Conservation (phyloP, 163 green algal species). For the Scenedesmus sp. region DNA sequence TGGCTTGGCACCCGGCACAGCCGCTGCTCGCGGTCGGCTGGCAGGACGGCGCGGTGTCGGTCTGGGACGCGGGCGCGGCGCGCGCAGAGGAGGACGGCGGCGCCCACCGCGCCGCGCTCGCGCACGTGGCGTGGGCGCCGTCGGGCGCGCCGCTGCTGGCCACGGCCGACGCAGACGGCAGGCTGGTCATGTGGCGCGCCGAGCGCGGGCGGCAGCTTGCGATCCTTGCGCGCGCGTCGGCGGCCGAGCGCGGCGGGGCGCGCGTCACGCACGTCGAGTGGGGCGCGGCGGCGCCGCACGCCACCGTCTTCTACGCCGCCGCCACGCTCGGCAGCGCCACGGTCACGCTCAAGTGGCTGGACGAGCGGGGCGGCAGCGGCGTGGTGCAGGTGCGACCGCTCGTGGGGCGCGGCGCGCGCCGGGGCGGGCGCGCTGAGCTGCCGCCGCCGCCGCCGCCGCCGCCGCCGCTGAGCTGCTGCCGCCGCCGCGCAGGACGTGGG, state of each 20-base stretch:
- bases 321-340: conserved; percentile 24
- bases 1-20: conserved; percentile 66
- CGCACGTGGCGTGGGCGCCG: conserved; percentile 57
- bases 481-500: conserved; percentile 51
- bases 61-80: conserved; percentile 64
- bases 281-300: no score
- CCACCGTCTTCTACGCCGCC: conserved; percentile 23
- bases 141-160: conserved; percentile 47
- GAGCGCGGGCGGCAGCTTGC: neutral
- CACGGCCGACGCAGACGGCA: conserved; percentile 43
- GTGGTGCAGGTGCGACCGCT: conserved; percentile 54
- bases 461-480: neutral
- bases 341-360: conserved; percentile 58
- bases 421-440: neutral
- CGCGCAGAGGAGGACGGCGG: conserved; percentile 63
- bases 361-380: conserved; percentile 55
- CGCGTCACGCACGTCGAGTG: no score
- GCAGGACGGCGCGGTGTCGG: conserved; percentile 68
- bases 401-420: neutral
- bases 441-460: neutral
- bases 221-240: no score
- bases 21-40: conserved; percentile 68
- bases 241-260: no score
- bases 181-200: conserved; percentile 12
- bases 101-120: conserved; percentile 56